Conservation (phyloP, 257 asterid species). For the Solanum peruvianum region DNA sequence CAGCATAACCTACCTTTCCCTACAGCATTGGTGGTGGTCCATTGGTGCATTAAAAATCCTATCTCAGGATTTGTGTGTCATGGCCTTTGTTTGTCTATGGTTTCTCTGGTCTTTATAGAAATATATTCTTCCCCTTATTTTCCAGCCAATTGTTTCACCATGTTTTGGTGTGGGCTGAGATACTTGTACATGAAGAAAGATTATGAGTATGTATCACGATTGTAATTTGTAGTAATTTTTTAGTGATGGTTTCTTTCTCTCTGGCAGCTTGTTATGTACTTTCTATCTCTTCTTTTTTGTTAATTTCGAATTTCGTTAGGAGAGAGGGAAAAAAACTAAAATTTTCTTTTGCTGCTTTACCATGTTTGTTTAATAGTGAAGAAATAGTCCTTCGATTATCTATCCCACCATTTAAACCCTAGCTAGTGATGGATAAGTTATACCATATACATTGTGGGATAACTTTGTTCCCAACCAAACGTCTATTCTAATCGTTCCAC, state of each 20-base stretch:
- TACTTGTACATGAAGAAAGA: neutral
- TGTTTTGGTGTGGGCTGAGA: neutral
- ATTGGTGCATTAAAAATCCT: conserved; percentile 2
- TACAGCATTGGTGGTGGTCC: neutral
- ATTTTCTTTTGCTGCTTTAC: neutral
- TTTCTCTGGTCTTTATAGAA: neutral
- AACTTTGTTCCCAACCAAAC: neutral
- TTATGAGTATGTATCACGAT: neutral
- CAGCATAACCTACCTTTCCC: neutral
- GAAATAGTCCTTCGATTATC: too few species aligned
- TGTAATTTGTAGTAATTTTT: neutral
- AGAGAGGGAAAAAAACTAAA: neutral
- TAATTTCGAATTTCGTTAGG: neutral
- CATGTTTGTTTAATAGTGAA: neutral
- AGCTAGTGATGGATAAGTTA: too few species aligned
- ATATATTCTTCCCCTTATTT: neutral
- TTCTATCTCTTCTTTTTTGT: neutral
- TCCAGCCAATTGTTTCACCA: neutral
- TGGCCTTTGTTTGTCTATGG: neutral
- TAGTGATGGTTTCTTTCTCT: neutral
- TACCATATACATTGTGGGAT: too few species aligned
- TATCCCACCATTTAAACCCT: too few species aligned
- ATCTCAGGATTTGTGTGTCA: neutral
- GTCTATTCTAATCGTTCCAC: neutral
- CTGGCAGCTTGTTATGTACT: neutral